These are phyloP conservation scores for Solanum boliviense DNA, from an alignment of 257 asterid species.

Conservation along the genomic window DNA sequence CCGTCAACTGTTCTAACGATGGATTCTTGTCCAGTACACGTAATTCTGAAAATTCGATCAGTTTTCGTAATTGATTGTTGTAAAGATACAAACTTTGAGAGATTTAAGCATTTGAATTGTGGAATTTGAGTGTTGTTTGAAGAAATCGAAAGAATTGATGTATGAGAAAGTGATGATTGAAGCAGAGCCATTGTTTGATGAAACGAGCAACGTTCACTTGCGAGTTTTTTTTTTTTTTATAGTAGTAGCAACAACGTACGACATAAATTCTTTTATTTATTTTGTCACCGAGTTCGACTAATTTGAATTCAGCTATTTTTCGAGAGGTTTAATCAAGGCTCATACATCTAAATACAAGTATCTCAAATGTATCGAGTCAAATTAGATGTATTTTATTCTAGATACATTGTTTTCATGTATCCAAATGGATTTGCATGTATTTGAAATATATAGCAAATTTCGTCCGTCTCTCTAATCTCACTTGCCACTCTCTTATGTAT, in stretches of 20 bases:
- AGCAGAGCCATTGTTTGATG: constrained; percentile 9
- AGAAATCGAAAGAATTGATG: background rate
- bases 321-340: background rate
- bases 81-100: background rate
- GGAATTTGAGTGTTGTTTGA: background rate
- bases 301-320: background rate
- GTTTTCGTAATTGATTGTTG: background rate
- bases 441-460: no score
- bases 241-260: background rate
- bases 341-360: no score
- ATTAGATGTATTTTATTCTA: no score
- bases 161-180: background rate
- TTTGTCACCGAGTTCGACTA: fast-evolving
- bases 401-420: background rate
- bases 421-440: no score
- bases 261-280: background rate
- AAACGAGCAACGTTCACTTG: background rate
- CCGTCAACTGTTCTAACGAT: constrained; percentile 11
- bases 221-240: background rate
- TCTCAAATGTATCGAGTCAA: background rate
- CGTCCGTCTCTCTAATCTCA: no score
- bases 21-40: constrained; percentile 26
- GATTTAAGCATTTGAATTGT: background rate
- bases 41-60: constrained; percentile 7
- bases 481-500: no score